Base-by-base conservation (phyloP, 306 rosid species). In the Dryas octopetala region DNA sequence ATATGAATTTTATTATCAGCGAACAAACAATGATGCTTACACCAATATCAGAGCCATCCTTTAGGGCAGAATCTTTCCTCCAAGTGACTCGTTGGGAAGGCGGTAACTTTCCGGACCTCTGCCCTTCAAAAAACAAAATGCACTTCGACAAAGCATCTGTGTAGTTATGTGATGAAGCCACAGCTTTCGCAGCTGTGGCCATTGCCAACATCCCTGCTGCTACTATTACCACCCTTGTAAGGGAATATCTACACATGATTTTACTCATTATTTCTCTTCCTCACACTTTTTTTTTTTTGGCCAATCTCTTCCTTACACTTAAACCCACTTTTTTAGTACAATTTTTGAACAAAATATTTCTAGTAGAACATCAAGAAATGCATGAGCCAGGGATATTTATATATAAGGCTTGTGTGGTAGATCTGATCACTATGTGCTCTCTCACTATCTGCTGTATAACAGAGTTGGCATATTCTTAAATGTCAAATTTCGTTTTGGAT, bases 101-200 rank as follows among this genome's bases (percentile, higher is more conserved):
- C 2, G 63, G 78, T 63, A 74, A 63, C 12, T 41, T 63, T 13
- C 71, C 62, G 4, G 78, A 62, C 58, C 78, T 74, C 68, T 74
- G 78, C 23, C 78, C 70, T 41, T 74, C 78, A 15, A 48, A 74
- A 17, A 74, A 74, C 41, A 74, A 13, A 16, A 74, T 40, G 70
- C 63, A 26, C 43, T 74, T 74, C 1, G 71, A 62, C 63, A 74
- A 74, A 14, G 78, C 78, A 19, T 74, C 78, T 3, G 52, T 47
- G 40, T 74, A 63, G 62, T 63, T 66, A 66, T 43, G 61, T 51
- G 78, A 26, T 43, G 49, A 7, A 15, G 47, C 68, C 43, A 28
- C 52, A 5, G 14, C 46, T 60, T 17, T 5, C 5, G 26, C 57
- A 26, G 59, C 44, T 62, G 61, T 6, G 54, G 49, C 76, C 76